Base-by-base conservation (phyloP, 768 basidiomycete species). In the Podaxis rugospora region DNA sequence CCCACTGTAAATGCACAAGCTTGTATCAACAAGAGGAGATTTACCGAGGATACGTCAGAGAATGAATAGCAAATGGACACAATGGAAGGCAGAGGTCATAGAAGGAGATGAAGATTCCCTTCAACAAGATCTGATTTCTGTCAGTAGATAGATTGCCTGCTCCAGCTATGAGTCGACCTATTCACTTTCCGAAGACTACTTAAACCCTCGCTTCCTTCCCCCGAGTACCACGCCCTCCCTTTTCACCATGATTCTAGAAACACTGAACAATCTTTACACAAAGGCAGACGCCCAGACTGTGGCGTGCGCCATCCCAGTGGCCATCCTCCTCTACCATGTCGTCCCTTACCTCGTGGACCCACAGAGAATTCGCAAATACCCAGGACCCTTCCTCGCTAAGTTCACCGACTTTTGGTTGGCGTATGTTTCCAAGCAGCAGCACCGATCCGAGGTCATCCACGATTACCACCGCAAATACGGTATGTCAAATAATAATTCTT, bases 371-470 rank as follows among this genome's bases (percentile, higher is more conserved):
- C 83, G 86, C 28, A 69, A 71, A 32, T 81, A 83, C 64, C 86
- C 86, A n/a, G 91, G 89, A 0, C 91, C 91, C 0, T 77, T 82
- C 59, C 67, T 87, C 6, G 92, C 92, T 36, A 84, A 80, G 66
- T 84, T 92, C 66, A 82, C 88, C 7, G 86, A 90, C 68, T 62
- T 81, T 3, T 94, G 91, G 91, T 74, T 95, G 13, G 89, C 85
- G 37, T 81, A 77, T 65, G 77, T 84, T 36, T 74, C 79, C 32
- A 84, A 83, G 46, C 72, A 79, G 16, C 91, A 92, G 1, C 87
- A 88, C 63, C 84, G 92, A 42, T 90, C 86, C 5, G 87, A 92
- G 65, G 72, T 79, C 14, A 84, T 95, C 4, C 91, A 95, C 66
- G 69, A 82, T 55, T 72, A 89, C 66, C 93, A 95, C 68, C 67